Evolutionary conservation across 2,329 filamentous ascomycete species (phyloP), one percentile per base, ranked within the genome.

Genomic region (Volutella citrinella): DNA sequence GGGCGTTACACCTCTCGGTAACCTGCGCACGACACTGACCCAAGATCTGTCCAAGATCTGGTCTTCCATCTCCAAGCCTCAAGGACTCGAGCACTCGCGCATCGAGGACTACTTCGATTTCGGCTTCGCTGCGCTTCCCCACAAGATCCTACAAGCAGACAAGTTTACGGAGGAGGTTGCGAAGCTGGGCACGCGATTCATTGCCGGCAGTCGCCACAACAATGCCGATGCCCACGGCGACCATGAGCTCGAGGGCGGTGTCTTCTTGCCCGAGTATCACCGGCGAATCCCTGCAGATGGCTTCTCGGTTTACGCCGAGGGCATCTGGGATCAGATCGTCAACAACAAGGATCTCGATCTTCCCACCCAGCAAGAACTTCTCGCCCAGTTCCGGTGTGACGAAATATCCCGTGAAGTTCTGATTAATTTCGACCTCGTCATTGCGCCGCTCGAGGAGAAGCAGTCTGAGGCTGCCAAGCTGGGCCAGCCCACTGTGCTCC

Each of bases 71-170:
- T 90, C 90, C 24, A 98, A 98, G 60, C 93, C 93, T 5, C 67
- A 81, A 19, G 91, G 91, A 1, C 74, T 97, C 36, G 93, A 98
- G 59, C 80, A 81, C 48, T 91, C 91, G 14, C 80, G 76, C 37
- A 97, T 98, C 46, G 87, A 93, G 51, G 91, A 98, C 58, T 98
- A 97, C 68, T 98, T 98, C 55, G 93, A 98, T 66, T 97, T 98
- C 63, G 90, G 89, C 34, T 98, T 98, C 56, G 87, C 90, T 29
- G 89, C 91, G 1, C 75, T 98, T 15, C 93, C 93, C 5, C 93
- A 98, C 72, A 98, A 98, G 70, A 89, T 95, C 42, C 76, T 97
- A 34, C 91, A 97, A 57, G 89, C 87, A 5, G 90, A 97, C 16
- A 87, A 90, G 61, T 98, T 98, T 55, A 72, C 84, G 22, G 68